Evolutionary conservation across 176 grass and related monocot genomes (phyloP), one percentile per base, ranked within the genome.

Genomic region (Oryza glumipatula): DNA sequence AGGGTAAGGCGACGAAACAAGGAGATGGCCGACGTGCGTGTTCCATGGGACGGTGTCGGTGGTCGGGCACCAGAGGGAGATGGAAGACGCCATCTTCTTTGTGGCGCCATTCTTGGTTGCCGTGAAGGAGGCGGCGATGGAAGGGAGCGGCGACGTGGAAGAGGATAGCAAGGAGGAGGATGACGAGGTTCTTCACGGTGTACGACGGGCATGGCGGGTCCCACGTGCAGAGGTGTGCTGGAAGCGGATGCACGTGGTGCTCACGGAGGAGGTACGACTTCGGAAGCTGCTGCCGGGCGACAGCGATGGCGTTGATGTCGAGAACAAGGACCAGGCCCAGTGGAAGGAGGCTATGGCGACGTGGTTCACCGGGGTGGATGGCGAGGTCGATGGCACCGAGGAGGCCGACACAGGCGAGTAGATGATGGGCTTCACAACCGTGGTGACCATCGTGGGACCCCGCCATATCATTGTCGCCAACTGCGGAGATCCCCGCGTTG

Each of bases 401-500:
- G 82, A 54, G 16, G 14, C 9, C 19, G 46, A 81, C 15, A 1
- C 10, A 0, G 7, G 6, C n/a, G 68, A 74, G 47, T 19, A 80
- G 17, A 80, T 70, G 8, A 76, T 89, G 14, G 94, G 91, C 2
- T 81, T 91, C 73, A 93, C 94, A 15, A 89, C 94, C 58, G 45
- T 93, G 0, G 81, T 91, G 9, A 88, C 48, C 12, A 86, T 93
- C 2, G 81, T 96, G 28, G 86, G 88, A 1, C 23, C 75, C 36
- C 78, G 22, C 44, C 70, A 49, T 65, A 93, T 96, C 79, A 86
- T 96, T 4, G 94, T 96, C 4, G 91, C 86, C 15, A 93, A 96
- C 87, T 96, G 94, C 83, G 91, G 94, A 36, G 94, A 93, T 80
- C 89, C 89, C 41, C 86, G 94, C 47, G 87, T 32, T 32, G 30